Conservation (phyloP, 2,329 filamentous ascomycete species). For the Cladosporium velox region DNA sequence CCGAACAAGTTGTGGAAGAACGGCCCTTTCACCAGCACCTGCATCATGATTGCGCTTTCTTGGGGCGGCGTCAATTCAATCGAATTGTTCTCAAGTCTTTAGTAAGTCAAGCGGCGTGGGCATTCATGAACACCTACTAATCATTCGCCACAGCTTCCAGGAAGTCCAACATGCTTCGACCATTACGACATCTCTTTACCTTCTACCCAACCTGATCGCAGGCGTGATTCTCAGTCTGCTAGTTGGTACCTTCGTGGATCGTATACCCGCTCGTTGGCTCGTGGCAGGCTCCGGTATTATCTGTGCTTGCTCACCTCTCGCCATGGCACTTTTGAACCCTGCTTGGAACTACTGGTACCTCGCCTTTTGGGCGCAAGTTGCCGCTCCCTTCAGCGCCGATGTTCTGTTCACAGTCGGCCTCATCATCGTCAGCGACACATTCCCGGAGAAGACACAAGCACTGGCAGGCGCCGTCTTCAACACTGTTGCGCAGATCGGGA, state of each 20-base stretch:
- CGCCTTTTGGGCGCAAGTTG: slow-evolving; percentile 15
- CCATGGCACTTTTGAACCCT: slow-evolving; percentile 20
- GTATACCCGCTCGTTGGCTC: slow-evolving; percentile 30
- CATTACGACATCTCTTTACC: slow-evolving; percentile 37
- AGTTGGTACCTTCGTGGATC: slow-evolving; percentile 39
- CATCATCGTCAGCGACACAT: slow-evolving; percentile 13
- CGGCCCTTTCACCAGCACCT: slow-evolving; percentile 57
- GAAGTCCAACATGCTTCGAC: slow-evolving; percentile 41
- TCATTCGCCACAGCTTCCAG: slow-evolving; percentile 41
- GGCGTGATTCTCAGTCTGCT: slow-evolving; percentile 47
- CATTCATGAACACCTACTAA: background rate
- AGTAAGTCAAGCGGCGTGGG: background rate
- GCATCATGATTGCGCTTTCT: slow-evolving; percentile 45
- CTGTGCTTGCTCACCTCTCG: slow-evolving; percentile 18
- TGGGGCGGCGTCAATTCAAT: slow-evolving; percentile 43
- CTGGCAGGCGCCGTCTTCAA: slow-evolving; percentile 51
- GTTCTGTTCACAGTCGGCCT: slow-evolving; percentile 12
- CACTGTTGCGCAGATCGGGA: slow-evolving; percentile 46
- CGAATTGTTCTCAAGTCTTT: slow-evolving; percentile 16
- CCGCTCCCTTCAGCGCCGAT: slow-evolving; percentile 22
- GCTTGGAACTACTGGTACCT: slow-evolving; percentile 21
- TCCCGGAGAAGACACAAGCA: slow-evolving; percentile 45
- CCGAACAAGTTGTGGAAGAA: slow-evolving; percentile 65
- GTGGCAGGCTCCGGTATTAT: slow-evolving; percentile 26
- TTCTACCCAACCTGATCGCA: slow-evolving; percentile 44